A percentile compares a stretch with the other conserved stretches of the same genome.
These are phyloP conservation scores for Didymella lethalis DNA, from an alignment of 2,329 filamentous ascomycete species.

Conservation along the genomic window DNA sequence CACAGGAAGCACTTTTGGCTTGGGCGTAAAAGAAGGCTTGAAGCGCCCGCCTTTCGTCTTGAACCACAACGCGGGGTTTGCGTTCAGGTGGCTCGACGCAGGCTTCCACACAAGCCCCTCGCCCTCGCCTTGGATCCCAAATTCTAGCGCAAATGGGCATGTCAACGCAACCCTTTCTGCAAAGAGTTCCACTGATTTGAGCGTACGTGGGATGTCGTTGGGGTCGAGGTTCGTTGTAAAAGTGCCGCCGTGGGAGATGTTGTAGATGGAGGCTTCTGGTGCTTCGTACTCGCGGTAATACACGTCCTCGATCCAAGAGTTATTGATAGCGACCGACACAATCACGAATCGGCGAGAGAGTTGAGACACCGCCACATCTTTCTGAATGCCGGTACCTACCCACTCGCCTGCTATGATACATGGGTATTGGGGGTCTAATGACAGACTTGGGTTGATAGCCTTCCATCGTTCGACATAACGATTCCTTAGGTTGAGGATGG, in stretches of 20 bases:
- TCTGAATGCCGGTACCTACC: slow-evolving; percentile 42
- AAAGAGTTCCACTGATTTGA: not conserved
- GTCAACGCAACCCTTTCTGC: not conserved
- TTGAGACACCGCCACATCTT: slow-evolving; percentile 34
- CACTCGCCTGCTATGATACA: slow-evolving; percentile 44
- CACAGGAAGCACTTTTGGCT: not conserved
- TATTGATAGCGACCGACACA: not conserved
- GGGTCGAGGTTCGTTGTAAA: not conserved
- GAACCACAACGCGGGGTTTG: not conserved
- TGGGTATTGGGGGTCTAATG: slow-evolving; percentile 21
- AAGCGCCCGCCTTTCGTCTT: not conserved
- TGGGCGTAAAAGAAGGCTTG: not conserved
- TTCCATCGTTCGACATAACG: slow-evolving; percentile 30
- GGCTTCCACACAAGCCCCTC: not conserved
- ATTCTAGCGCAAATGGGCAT: not conserved
- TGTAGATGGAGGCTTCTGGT: not conserved
- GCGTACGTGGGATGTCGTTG: not conserved
- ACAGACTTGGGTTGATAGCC: slow-evolving; percentile 23
- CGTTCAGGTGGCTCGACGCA: not conserved
- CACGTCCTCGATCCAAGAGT: not conserved
- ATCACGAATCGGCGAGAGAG: slow-evolving; percentile 29
- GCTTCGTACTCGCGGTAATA: not conserved
- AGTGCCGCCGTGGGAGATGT: not conserved
- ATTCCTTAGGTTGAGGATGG: slow-evolving; percentile 31
- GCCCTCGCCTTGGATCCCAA: not conserved